Conservation (phyloP, 1,284 basidiomycete species). For the Fomitiporia mediterranea region DNA sequence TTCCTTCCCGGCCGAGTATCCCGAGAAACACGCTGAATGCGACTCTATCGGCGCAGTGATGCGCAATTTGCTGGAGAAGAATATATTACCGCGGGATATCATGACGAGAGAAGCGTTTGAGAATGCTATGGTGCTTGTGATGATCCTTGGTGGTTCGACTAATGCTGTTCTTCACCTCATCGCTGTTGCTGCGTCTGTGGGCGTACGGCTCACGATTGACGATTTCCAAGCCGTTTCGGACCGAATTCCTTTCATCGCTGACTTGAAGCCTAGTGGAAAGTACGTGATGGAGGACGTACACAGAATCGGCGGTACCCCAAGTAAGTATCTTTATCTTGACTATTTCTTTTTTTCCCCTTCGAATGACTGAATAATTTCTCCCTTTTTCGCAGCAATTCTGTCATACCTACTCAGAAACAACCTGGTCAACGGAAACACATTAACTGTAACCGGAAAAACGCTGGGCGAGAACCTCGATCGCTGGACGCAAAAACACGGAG, state of each 20-base stretch:
- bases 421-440: slow-evolving; percentile 77
- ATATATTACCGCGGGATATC: slow-evolving; percentile 91
- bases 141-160: slow-evolving; percentile 92
- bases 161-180: slow-evolving; percentile 91
- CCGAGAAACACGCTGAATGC: slow-evolving; percentile 85
- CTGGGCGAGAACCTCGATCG: slow-evolving; percentile 85
- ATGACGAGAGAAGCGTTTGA: slow-evolving; percentile 96
- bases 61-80: slow-evolving; percentile 83
- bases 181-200: slow-evolving; percentile 85
- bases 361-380: no score
- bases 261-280: slow-evolving; percentile 87
- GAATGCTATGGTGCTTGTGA: slow-evolving; percentile 93
- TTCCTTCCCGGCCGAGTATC: slow-evolving; percentile 88
- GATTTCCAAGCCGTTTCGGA: slow-evolving; percentile 87
- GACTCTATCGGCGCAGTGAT: slow-evolving; percentile 76
- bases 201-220: slow-evolving; percentile 76
- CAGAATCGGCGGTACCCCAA: slow-evolving; percentile 85
- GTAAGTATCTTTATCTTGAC: slow-evolving; percentile 39
- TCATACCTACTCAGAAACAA: slow-evolving; percentile 79
- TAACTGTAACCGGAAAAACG: slow-evolving; percentile 86
- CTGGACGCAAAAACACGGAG: slow-evolving; percentile 77
- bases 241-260: slow-evolving; percentile 81
- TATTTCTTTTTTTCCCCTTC: not conserved
- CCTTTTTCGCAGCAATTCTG: slow-evolving; percentile 63
- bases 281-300: slow-evolving; percentile 90